Base-by-base conservation (phyloP, 2,329 filamentous ascomycete genomes). In the Verruconis gallopava region DNA sequence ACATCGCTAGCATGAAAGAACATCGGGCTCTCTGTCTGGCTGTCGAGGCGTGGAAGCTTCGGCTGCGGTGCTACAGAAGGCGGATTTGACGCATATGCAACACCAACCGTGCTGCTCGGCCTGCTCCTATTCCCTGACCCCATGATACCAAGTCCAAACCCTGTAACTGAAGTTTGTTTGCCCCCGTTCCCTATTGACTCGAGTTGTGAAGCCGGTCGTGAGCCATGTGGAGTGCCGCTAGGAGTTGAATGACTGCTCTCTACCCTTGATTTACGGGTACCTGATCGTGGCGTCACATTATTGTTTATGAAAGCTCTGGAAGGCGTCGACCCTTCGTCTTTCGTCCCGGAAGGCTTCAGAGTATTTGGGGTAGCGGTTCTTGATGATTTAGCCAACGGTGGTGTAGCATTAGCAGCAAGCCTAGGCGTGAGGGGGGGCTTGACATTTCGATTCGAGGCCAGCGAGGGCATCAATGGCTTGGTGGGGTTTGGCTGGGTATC, bases 1-100 rank as follows among this genome's bases (percentile, higher is more conserved):
- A 73, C 81, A 51, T 94, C 85, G 57, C 79, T 85, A 20, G 88
- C 91, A 57, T 93, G 88, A 59, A 98, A 95, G 70, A 96, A 96
- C 64, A 85, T 89, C 41, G 79, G 62, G 13, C 15, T 62, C 34
- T 25, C 15, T 20, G 11, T 20, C 37, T 11, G 37, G 9, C 9
- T 21, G 3, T 21, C 21, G 12, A 28, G 17, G 11, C 37, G 11
- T 12, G 57, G 48, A 4, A 57, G 47, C 33, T 55, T 53, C 21
- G 49, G 38, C 25, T 30, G 25, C 57, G 63, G 43, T 50, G 58
- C 40, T 54, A 60, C 3, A 56, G 61, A 41, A 49, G 56, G 15
- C 51, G 57, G 22, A 51, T 6, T 3, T 12, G 35, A 6, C n/a
- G 20, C 36, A 14, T 14, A 4, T 20, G 37, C 25, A 12, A 21